Base-by-base conservation (phyloP, 345 rosid species). In the Erodium maritimum region DNA sequence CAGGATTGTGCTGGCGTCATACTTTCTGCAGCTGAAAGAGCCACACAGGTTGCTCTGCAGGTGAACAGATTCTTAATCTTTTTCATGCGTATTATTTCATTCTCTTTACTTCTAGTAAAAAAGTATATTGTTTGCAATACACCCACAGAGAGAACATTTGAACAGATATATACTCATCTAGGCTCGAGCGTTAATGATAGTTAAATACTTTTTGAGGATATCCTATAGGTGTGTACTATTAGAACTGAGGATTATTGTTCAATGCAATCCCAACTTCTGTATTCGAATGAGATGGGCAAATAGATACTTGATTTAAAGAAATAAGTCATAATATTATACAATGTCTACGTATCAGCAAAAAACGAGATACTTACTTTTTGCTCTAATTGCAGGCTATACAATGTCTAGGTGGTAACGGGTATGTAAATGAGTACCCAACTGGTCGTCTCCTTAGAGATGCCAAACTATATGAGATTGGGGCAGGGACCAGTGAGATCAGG, bases 1-100 rank as follows among this genome's bases (percentile, higher is more conserved):
- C 86, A 88, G 96, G 98, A 91, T 56, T 88, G 96, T 25, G 98
- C 98, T 0, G 96, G 95, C 71, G 90, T 77, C 23, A 91, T 91
- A 77, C 95, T 88, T 42, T 81, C 82, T 63, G 90, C 96, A 60
- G 93, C 95, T 0, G 98, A 91, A 84, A 78, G 95, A 74, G 98
- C 88, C 62, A 91, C 98, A 10, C 98, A 86, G 71, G 95, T 88
- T 57, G 86, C 98, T 66, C 70, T 91, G 78, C 98, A 91, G 98
- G 98, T 91, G 55, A 76, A 11, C 56, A 60, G 54, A 29, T 24
- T 25, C 62, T 63, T 54, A 60, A 23, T 18, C 18, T 29, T 11
- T 29, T 29, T 6, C 37, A 29, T 29, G 37, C 9, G 9, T 0
- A 29, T 29, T 29, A 29, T 29, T 16, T 54, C 23, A 5, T 19